phyloP scores from a whole-genome alignment of 148 eudicot species.

The Suaeda aralocaspica region DNA sequence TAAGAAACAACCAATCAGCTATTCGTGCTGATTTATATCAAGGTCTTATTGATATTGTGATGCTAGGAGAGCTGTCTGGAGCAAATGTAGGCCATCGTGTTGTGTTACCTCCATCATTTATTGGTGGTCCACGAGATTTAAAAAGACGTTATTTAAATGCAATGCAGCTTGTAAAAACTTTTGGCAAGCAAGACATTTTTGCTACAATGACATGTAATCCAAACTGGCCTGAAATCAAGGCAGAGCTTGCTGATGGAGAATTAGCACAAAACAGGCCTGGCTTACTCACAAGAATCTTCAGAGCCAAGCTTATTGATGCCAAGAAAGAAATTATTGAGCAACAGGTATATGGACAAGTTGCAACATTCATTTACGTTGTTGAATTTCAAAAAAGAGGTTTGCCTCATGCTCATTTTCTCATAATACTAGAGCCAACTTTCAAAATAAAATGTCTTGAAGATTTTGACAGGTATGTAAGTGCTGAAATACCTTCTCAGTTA shows the following conservation, averaged over 20 bases:
- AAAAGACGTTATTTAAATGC: background rate
- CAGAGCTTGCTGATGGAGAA: background rate
- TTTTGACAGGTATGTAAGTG: too few species aligned
- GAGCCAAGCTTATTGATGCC: background rate
- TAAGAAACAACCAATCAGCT: background rate
- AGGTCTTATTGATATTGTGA: background rate
- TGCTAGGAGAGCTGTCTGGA: background rate
- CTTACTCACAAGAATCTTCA: background rate
- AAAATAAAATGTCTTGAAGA: too few species aligned
- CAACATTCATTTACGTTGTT: too few species aligned
- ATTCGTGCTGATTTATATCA: too few species aligned
- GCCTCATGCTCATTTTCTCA: too few species aligned
- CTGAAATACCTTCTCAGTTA: background rate
- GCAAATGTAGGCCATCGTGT: background rate
- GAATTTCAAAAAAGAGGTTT: too few species aligned
- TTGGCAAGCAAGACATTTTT: slow-evolving; percentile 6
- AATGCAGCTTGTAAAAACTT: background rate
- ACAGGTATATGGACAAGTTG: background rate
- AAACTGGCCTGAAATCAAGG: too few species aligned
- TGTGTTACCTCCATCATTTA: background rate
- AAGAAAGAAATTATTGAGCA: background rate
- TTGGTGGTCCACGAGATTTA: slow-evolving; percentile 6
- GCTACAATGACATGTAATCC: too few species aligned
- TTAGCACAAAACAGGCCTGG: background rate
- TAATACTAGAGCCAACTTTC: too few species aligned